Base-by-base conservation (phyloP, 1,284 basidiomycete species). In the Apiotrichum siamense region DNA sequence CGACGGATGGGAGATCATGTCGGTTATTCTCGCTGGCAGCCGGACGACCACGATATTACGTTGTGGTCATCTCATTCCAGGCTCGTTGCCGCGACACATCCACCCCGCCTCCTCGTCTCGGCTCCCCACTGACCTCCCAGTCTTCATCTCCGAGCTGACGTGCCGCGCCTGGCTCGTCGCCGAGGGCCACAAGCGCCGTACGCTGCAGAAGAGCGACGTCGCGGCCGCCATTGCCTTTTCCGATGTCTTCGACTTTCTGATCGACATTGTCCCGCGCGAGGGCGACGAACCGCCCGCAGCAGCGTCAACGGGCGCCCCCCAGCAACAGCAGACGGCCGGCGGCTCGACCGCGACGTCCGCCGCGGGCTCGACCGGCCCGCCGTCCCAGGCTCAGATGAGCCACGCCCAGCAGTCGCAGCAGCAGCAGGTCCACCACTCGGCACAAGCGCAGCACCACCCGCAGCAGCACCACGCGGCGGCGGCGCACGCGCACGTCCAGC, bases 71-170 rank as follows among this genome's bases (percentile, higher is more conserved):
- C 33, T 35, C n/a, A n/a, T n/a, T n/a, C n/a, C n/a, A n/a, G n/a
- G n/a, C n/a, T n/a, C n/a, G n/a, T n/a, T n/a, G n/a, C n/a, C n/a
- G n/a, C n/a, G n/a, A n/a, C n/a, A n/a, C n/a, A n/a, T n/a, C n/a
- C n/a, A n/a, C 50, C 21, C 44, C 43, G 23, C 35, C 48, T 42
- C 23, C 31, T 33, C 18, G 38, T 15, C 47, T 44, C 31, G 37
- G 18, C n/a, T 29, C 33, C 21, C 0, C 17, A 35, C 42, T 51
- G 33, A 3, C 51, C 50, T 7, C 32, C 2, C 64, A 96, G 91
- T 94, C 61, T 94, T 96, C 74, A 94, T 96, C 53, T 83, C 89
- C 36, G 91, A 96, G 75, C 86, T 96, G 50, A 96, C 92, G 1
- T 86, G 88, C 3, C 83, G 92, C 35, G 89, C 92, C 0, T 96